These are phyloP conservation scores for Candida tibetensis DNA, from an alignment of 805 yeast genomes.

Conservation along the genomic window DNA sequence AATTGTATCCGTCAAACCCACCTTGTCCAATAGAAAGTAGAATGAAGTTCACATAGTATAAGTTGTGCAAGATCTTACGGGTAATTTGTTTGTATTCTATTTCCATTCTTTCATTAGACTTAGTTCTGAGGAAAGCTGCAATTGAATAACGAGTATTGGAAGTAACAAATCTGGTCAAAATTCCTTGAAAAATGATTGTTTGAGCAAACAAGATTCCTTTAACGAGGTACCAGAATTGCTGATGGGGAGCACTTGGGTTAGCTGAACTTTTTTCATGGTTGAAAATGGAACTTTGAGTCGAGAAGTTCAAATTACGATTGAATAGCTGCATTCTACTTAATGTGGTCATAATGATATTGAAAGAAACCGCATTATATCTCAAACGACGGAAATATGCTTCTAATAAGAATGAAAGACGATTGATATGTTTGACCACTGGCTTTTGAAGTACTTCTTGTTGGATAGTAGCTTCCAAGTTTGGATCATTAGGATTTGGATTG, in stretches of 20 bases:
- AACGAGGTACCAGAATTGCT: slow-evolving; percentile 36
- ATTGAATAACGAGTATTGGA: slow-evolving; percentile 12
- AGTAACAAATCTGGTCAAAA: slow-evolving; percentile 36
- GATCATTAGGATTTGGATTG: slow-evolving; percentile 11
- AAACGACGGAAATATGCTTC: slow-evolving; percentile 31
- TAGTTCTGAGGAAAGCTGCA: slow-evolving; percentile 15
- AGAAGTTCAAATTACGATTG: slow-evolving; percentile 20
- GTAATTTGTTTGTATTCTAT: slow-evolving; percentile 26
- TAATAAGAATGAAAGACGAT: slow-evolving; percentile 45
- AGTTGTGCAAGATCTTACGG: slow-evolving; percentile 32
- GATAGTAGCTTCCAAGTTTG: slow-evolving; percentile 11
- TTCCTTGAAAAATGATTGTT: slow-evolving; percentile 51
- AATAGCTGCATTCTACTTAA: slow-evolving; percentile 26
- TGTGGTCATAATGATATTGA: slow-evolving; percentile 17
- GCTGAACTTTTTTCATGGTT: slow-evolving; percentile 11
- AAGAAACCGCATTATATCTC: slow-evolving; percentile 11
- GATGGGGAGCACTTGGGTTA: slow-evolving; percentile 7
- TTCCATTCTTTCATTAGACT: slow-evolving; percentile 16
- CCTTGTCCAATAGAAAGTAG: slow-evolving; percentile 58
- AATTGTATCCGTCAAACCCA: slow-evolving; percentile 63
- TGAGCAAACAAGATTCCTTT: slow-evolving; percentile 46
- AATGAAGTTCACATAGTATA: slow-evolving; percentile 47
- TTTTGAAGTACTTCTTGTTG: slow-evolving; percentile 17
- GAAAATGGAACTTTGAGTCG: slow-evolving; percentile 14
- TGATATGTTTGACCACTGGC: slow-evolving; percentile 50